Evolutionary conservation across 2,329 filamentous ascomycete species (phyloP).

Genomic region (Chaetomiaceae sp.): DNA sequence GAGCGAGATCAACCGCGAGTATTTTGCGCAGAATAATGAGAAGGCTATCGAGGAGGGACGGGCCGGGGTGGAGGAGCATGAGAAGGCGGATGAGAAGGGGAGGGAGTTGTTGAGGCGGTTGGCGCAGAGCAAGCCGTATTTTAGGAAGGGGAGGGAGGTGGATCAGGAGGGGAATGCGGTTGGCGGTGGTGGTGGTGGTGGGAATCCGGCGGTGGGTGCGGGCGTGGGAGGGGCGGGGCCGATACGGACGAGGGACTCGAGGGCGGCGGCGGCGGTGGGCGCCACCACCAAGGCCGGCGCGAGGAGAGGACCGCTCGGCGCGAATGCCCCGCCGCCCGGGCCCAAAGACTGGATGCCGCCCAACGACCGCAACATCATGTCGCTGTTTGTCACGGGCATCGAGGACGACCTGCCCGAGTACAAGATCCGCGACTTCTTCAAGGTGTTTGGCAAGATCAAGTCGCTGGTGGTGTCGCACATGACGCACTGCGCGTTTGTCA

Average conservation of each 20-base stretch:
- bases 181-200: conserved; percentile 37
- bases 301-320: conserved; percentile 56
- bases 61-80: conserved; percentile 81
- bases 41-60: conserved; percentile 89
- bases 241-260: conserved; percentile 68
- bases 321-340: conserved; percentile 67
- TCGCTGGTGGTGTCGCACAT: conserved; percentile 95
- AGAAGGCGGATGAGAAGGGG: conserved; percentile 96
- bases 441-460: conserved; percentile 81
- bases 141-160: conserved; percentile 77
- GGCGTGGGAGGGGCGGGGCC: conserved; percentile 65
- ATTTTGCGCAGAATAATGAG: conserved; percentile 96
- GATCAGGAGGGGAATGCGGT: conserved; percentile 51
- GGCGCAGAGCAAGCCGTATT: conserved; percentile 91
- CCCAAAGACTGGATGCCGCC: conserved; percentile 85
- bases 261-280: conserved; percentile 47
- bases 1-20: conserved; percentile 91
- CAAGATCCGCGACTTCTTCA: conserved; percentile 86
- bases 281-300: conserved; percentile 44
- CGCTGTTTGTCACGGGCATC: conserved; percentile 88
- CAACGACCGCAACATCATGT: conserved; percentile 78
- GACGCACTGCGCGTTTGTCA: conserved; percentile 95
- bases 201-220: conserved; percentile 49
- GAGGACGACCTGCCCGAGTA: conserved; percentile 95
- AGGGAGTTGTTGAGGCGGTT: conserved; percentile 78